Evolutionary conservation across 2,329 filamentous ascomycete species (phyloP), one percentile per base, ranked within the genome.

Genomic region (Botrytis galanthina): DNA sequence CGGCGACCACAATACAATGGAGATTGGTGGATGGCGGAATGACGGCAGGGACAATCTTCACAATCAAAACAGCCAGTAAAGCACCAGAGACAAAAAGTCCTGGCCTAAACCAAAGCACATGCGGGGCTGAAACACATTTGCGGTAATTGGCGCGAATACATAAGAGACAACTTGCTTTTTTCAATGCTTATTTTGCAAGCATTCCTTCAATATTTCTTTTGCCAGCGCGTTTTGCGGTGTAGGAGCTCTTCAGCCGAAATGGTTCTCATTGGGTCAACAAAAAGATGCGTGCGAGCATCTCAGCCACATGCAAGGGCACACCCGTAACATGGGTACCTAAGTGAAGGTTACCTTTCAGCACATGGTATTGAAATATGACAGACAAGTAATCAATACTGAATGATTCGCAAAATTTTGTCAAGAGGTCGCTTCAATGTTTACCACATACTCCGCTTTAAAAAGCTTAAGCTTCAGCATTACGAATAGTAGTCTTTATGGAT

Each of bases 221-320:
- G 42, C n/a, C n/a, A 22, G 32, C 62, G 62, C 62, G 29, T 60
- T 39, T 60, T 35, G 39, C 70, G 62, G 70, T 72, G 62, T 44
- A 44, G 61, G 8, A 42, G 46, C 35, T 29, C n/a, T 57, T 68
- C 26, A 29, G 4, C 35, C 18, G 26, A 39, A 35, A 67, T 35
- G 16, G 22, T 51, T 67, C 26, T 39, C 32, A 68, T 68, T 68
- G 66, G 48, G 22, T n/a, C 16, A 35, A 29, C 39, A 42, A 16
- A 68, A 42, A 57, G 18, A 37, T 18, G 48, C 48, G 48, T 10
- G n/a, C 14, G 16, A 32, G 48, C 9, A 57, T 51, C 20, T 42
- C 48, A 68, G 48, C 48, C 66, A 57, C 48, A 68, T 68, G 66
- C 66, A 57, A 68, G 66, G 66, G 66, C 48, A 57, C n/a, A 32